A percentile compares a stretch with the other conserved stretches of the same genome.
phyloP scores from a whole-genome alignment of 768 basidiomycete genomes.

The Xanthoconium purpureum region DNA sequence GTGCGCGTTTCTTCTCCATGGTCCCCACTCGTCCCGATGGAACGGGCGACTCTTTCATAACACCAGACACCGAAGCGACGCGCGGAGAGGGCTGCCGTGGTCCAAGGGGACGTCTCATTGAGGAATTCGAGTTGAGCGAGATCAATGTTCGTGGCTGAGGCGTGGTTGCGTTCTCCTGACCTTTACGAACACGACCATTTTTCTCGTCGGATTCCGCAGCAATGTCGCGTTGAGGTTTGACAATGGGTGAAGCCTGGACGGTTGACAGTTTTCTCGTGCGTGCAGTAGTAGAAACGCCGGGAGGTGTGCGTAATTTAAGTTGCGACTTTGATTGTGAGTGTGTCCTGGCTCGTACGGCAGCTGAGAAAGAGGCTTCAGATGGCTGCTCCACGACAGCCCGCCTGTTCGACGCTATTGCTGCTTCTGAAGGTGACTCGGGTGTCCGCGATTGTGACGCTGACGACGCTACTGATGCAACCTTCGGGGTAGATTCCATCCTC shows the following conservation, averaged over 20 bases:
- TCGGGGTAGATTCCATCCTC: conserved; percentile 8
- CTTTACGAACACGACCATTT: not conserved
- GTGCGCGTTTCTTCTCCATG: conserved; percentile 4
- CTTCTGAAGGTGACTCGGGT: conserved; percentile 1
- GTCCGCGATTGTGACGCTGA: not conserved
- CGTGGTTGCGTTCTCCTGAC: not conserved
- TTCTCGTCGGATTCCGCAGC: not conserved
- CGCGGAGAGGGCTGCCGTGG: conserved; percentile 21
- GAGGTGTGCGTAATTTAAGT: conserved; percentile 28
- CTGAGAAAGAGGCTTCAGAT: not conserved
- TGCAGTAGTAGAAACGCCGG: not conserved
- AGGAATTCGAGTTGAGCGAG: conserved; percentile 24
- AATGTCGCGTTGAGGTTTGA: conserved; percentile 14
- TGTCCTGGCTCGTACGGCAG: conserved; percentile 1
- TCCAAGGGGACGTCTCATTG: conserved; percentile 21
- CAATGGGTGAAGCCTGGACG: conserved; percentile 29
- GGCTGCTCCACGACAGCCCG: not conserved
- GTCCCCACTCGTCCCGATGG: not conserved
- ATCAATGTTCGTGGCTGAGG: conserved; percentile 12
- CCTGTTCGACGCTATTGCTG: not conserved
- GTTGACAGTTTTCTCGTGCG: conserved; percentile 28
- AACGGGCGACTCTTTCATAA: conserved; percentile 1
- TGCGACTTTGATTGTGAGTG: conserved; percentile 36
- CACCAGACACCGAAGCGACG: not conserved
- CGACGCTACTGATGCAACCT: not conserved